Conservation (phyloP, 2,329 filamentous ascomycete genomes). For the Colletotrichum sp. region DNA sequence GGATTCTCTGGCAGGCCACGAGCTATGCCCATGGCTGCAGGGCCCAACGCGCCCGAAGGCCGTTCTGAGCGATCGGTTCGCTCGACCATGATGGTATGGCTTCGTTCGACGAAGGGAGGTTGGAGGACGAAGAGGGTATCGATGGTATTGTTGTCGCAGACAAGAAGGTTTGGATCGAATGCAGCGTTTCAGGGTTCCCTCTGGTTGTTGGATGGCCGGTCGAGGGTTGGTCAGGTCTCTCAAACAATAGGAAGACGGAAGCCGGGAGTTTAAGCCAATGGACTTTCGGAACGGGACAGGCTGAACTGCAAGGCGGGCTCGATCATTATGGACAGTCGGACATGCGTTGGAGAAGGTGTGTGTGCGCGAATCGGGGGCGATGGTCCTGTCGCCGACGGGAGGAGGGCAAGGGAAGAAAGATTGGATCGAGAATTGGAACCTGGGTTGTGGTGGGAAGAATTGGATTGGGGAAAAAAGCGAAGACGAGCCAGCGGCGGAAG, state of each 20-base stretch:
- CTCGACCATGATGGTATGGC: constrained; percentile 18
- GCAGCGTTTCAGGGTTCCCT: constrained; percentile 22
- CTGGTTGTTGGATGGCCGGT: not conserved
- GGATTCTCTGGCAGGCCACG: constrained; percentile 47
- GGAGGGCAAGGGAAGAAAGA: not conserved
- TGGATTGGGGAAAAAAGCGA: not conserved
- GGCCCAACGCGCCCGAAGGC: constrained; percentile 31
- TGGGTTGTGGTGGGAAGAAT: not conserved
- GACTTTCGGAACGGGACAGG: constrained; percentile 14
- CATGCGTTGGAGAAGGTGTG: constrained; percentile 14
- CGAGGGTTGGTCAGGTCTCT: constrained; percentile 17
- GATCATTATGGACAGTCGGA: constrained; percentile 19
- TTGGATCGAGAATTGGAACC: not conserved
- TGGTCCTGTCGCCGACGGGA: not conserved
- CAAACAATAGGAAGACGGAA: constrained; percentile 9
- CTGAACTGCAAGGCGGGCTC: constrained; percentile 11
- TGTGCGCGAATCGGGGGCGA: not conserved
- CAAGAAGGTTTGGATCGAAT: constrained; percentile 5
- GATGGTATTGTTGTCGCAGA: not conserved
- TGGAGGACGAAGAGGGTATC: not conserved
- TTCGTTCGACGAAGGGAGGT: not conserved
- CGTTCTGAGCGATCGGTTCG: constrained; percentile 25
- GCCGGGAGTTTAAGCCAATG: constrained; percentile 22
- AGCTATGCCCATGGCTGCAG: constrained; percentile 37
- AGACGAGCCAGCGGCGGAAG: not conserved